Conservation (phyloP, 495 filamentous ascomycete species). For the Hypoxylon perforatum region DNA sequence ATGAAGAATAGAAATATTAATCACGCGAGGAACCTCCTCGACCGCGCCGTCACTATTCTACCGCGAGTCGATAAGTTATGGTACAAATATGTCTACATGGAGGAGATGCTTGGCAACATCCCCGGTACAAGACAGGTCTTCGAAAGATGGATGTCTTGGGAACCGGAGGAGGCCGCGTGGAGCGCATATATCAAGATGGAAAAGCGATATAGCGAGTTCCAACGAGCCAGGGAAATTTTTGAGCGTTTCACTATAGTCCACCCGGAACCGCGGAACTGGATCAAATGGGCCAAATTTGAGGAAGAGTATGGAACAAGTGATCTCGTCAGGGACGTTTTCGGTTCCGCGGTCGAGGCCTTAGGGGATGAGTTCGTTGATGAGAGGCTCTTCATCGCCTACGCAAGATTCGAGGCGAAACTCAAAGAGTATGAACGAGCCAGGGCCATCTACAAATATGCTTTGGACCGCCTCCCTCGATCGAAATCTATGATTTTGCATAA, state of each 20-base stretch:
- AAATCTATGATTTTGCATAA: slow-evolving; percentile 88
- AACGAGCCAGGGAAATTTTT: slow-evolving; percentile 85
- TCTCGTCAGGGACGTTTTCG: slow-evolving; percentile 91
- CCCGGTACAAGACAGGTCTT: slow-evolving; percentile 94
- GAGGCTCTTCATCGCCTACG: slow-evolving; percentile 91
- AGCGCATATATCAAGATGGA: slow-evolving; percentile 95
- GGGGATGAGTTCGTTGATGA: slow-evolving; percentile 98
- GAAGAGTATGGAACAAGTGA: slow-evolving; percentile 94
- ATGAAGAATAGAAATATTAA: slow-evolving; percentile 98
- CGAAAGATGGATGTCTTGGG: slow-evolving; percentile 98
- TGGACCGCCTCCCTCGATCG: slow-evolving; percentile 89
- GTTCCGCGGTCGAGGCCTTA: slow-evolving; percentile 85
- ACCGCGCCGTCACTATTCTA: slow-evolving; percentile 92
- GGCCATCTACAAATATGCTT: slow-evolving; percentile 95
- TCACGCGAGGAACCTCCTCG: slow-evolving; percentile 92
- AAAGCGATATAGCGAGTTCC: slow-evolving; percentile 91
- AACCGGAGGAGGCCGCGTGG: slow-evolving; percentile 96
- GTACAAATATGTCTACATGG: slow-evolving; percentile 99
- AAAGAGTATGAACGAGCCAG: slow-evolving; percentile 96
- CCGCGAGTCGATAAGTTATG: slow-evolving; percentile 94
- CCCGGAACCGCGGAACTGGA: slow-evolving; percentile 96
- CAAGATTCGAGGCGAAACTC: slow-evolving; percentile 89
- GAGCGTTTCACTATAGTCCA: slow-evolving; percentile 92
- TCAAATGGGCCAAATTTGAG: slow-evolving; percentile 98
- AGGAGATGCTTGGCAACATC: slow-evolving; percentile 93